Evolutionary conservation across 225 moss, liverwort and hornwort genomes (phyloP).

Genomic region (Sphagnum tenellum): DNA sequence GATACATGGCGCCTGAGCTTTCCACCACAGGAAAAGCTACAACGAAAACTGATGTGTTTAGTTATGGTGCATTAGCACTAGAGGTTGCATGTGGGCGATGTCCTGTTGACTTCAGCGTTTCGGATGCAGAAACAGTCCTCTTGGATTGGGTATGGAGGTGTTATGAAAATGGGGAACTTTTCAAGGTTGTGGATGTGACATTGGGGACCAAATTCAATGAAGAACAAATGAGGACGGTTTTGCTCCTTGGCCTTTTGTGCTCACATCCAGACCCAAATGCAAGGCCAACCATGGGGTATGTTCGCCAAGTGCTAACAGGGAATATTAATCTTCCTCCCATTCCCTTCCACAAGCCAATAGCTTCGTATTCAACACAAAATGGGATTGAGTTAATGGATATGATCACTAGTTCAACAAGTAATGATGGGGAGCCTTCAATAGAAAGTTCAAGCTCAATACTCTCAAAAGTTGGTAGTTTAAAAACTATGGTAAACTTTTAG

Average conservation of each 20-base stretch:
- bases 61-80: constrained; percentile 47
- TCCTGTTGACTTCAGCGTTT: constrained; percentile 30
- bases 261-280: constrained; percentile 44
- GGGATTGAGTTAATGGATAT: too few relatives aligned
- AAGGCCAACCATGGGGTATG: constrained; percentile 46
- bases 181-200: constrained; percentile 28
- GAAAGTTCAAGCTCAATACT: too few relatives aligned
- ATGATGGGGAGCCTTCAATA: too few relatives aligned
- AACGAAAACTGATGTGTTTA: constrained; percentile 58
- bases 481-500: too few relatives aligned
- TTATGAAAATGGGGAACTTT: constrained; percentile 24
- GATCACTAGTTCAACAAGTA: too few relatives aligned
- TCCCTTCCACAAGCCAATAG: constrained; percentile 34
- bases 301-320: constrained; percentile 40
- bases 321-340: constrained; percentile 26
- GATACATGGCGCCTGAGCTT: constrained; percentile 66
- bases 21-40: constrained; percentile 51
- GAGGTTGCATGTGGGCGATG: constrained; percentile 41
- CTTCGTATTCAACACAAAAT: too few relatives aligned
- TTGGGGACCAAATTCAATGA: constrained; percentile 14
- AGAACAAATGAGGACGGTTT: constrained; percentile 32
- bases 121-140: constrained; percentile 26
- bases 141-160: constrained; percentile 57
- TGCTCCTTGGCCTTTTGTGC: constrained; percentile 49
- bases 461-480: too few relatives aligned